Evolutionary conservation across 805 yeast species (phyloP).

Genomic region (Metschnikowia similis): DNA sequence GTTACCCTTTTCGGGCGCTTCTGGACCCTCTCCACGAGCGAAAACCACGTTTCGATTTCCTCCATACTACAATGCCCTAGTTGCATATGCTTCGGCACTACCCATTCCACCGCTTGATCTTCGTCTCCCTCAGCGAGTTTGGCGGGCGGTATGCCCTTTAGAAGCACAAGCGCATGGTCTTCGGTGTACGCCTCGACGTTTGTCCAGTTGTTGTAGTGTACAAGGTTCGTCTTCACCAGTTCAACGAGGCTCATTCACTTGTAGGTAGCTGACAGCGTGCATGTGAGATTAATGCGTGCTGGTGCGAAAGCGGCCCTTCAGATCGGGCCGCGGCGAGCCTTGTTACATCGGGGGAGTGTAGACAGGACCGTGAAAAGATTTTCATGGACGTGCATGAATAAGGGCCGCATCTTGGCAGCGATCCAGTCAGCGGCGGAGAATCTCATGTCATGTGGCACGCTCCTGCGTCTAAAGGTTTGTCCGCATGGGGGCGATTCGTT

Average conservation of each 20-base stretch:
- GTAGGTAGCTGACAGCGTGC: background rate
- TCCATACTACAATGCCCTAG: constrained; percentile 29
- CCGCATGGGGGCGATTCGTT: background rate
- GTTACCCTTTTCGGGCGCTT: constrained; percentile 44
- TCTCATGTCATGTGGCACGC: background rate
- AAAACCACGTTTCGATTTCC: constrained; percentile 40
- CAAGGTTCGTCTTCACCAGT: constrained; percentile 40
- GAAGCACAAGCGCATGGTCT: constrained; percentile 5
- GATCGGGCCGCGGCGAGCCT: background rate
- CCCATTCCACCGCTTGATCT: constrained; percentile 31
- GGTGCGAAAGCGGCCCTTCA: background rate
- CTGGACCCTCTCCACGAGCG: constrained; percentile 16
- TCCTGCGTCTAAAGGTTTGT: background rate
- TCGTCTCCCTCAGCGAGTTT: constrained; percentile 22
- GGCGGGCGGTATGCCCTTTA: constrained; percentile 32
- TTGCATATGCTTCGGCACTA: constrained; percentile 33
- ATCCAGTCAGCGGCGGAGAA: background rate
- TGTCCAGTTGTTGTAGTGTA: constrained; percentile 44
- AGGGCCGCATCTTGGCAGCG: background rate
- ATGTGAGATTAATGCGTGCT: background rate
- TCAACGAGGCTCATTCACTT: constrained; percentile 18
- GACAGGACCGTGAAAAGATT: constrained; percentile 2
- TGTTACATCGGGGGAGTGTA: background rate
- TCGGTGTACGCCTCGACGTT: constrained; percentile 22
- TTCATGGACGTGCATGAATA: background rate